Evolutionary conservation across 805 yeast genomes (phyloP).

Genomic region (Suhomyces kilbournensis): DNA sequence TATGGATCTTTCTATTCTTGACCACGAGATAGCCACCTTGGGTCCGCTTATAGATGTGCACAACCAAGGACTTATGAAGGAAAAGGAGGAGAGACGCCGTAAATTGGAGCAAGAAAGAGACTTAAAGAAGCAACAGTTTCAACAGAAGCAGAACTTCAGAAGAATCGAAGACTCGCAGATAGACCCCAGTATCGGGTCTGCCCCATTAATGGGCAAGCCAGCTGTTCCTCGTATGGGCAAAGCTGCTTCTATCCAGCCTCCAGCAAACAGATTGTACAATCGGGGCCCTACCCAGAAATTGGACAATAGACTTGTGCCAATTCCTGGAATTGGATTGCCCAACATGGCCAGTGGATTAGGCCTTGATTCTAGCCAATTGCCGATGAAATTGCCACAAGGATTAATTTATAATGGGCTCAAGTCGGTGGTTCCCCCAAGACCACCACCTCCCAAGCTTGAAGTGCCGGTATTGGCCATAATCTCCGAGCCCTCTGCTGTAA

Average conservation of each 20-base stretch:
- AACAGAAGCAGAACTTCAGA: not conserved
- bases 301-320: slow-evolving; percentile 20
- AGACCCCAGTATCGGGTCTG: slow-evolving; percentile 2
- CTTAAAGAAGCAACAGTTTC: slow-evolving; percentile 12
- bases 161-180: not conserved
- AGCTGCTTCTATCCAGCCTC: slow-evolving; percentile 45
- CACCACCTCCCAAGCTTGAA: slow-evolving; percentile 38
- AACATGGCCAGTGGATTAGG: slow-evolving; percentile 3
- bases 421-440: slow-evolving; percentile 21
- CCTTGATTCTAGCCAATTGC: not conserved
- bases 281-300: slow-evolving; percentile 17
- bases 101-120: slow-evolving; percentile 20
- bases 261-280: slow-evolving; percentile 35
- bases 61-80: slow-evolving; percentile 24
- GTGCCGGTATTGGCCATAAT: slow-evolving; percentile 27
- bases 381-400: slow-evolving; percentile 17
- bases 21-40: slow-evolving; percentile 40
- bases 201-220: slow-evolving; percentile 34
- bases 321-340: slow-evolving; percentile 9
- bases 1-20: slow-evolving; percentile 30
- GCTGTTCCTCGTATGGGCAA: slow-evolving; percentile 43
- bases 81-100: slow-evolving; percentile 19
- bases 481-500: slow-evolving; percentile 19
- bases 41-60: slow-evolving; percentile 40
- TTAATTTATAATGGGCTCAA: slow-evolving; percentile 5